These are phyloP conservation scores for Mycena galericulata DNA, from an alignment of 768 basidiomycete species.

Conservation along the genomic window DNA sequence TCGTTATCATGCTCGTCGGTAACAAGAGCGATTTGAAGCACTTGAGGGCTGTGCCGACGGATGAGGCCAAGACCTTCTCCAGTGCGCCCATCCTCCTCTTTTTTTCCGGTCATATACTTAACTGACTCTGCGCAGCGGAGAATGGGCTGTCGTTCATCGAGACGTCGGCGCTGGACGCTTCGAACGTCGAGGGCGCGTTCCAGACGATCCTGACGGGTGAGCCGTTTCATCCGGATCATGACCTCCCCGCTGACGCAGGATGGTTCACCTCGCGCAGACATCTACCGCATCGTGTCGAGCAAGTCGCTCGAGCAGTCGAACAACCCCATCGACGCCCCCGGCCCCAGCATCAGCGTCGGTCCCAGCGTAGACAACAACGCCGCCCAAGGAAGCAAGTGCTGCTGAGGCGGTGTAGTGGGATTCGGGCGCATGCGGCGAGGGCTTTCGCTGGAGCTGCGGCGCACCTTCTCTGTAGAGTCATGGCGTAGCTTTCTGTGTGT, in stretches of 20 bases:
- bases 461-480: constrained; percentile 1
- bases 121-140: constrained; percentile 67
- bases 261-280: constrained; percentile 72
- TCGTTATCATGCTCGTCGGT: constrained; percentile 95
- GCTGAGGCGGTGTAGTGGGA: constrained; percentile 49
- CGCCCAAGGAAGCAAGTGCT: constrained; percentile 72
- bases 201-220: constrained; percentile 93
- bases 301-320: constrained; percentile 90
- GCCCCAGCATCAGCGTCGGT: constrained; percentile 88
- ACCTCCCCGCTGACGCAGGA: constrained; percentile 15
- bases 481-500: background rate
- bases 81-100: constrained; percentile 59
- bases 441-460: constrained; percentile 21
- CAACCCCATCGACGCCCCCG: constrained; percentile 83
- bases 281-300: constrained; percentile 97
- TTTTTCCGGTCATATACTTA: background rate
- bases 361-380: constrained; percentile 76
- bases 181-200: constrained; percentile 98
- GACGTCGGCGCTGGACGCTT: constrained; percentile 99
- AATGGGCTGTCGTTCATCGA: constrained; percentile 96
- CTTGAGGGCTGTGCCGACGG: constrained; percentile 94
- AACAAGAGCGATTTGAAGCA: constrained; percentile 99
- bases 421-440: background rate
- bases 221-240: constrained; percentile 40
- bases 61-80: constrained; percentile 94